Base-by-base conservation (phyloP, 345 rosid species). In the Eucalyptus sp. region DNA sequence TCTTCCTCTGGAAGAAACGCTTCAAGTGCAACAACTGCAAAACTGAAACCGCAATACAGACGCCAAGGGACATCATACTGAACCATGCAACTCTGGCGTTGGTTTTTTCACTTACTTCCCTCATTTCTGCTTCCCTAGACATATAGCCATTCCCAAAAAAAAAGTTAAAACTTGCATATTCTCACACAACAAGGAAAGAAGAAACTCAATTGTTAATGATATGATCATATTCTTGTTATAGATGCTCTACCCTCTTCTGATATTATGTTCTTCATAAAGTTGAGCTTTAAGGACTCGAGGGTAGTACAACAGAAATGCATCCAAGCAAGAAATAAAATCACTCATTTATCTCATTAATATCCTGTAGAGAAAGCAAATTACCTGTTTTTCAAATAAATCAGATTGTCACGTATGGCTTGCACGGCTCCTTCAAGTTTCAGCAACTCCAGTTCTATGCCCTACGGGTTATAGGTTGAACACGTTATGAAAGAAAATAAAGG, bases 391-490 rank as follows among this genome's bases (percentile, higher is more conserved):
- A 98, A 94, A 88, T 93, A 93, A 80, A 94, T 86, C 50, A 97
- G 85, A 88, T 95, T 94, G 60, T 92, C 93, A 52, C 88, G 97
- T 86, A 98, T 95, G 22, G 96, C 90, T 86, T 96, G 91, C 86
- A 95, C 97, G 58, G 90, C 87, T 60, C 94, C 98, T 58, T 93
- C 96, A 50, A 98, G 99, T 93, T 94, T 97, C 93, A 89, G 94
- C 86, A 98, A 89, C 90, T 95, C 94, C 88, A 97, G 96, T 90
- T 96, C 99, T 81, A 97, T 95, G 86, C 99, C 99, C 99, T 97
- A 88, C 50, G 62, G 50, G 62, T 54, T 71, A 50, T n/a, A 66
- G 52, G 37, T 37, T 64, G 52, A 14, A 64, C 43, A 46, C 9
- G 25, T 46, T 33, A 27, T 56, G 56, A 87, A 88, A 6, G 50